Conservation (phyloP, 345 rosid species). For the Pugionium dolabratum region DNA sequence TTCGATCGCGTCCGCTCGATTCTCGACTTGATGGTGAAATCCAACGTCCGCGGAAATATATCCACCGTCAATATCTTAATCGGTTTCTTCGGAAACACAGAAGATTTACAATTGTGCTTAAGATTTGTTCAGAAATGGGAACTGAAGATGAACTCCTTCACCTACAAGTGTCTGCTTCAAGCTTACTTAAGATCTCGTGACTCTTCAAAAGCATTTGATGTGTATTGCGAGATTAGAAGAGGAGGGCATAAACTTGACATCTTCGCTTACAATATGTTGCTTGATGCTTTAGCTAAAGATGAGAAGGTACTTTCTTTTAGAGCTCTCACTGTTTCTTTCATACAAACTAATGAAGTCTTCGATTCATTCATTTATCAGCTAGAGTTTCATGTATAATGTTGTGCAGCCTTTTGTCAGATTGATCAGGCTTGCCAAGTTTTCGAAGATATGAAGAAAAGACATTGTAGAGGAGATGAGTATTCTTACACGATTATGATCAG, state of each 20-base stretch:
- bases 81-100: constrained; percentile 57
- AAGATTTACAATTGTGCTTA: constrained; percentile 60
- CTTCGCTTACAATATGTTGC: constrained; percentile 82
- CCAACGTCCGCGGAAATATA: constrained; percentile 56
- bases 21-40: constrained; percentile 61
- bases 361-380: background rate
- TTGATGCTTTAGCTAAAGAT: constrained; percentile 85
- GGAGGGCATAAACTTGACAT: constrained; percentile 70
- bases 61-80: constrained; percentile 78
- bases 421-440: constrained; percentile 69
- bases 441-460: constrained; percentile 71
- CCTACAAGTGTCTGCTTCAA: constrained; percentile 80
- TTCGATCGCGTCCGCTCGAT: constrained; percentile 52
- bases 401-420: constrained; percentile 70
- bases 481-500: constrained; percentile 85
- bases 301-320: constrained; percentile 52
- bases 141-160: constrained; percentile 71
- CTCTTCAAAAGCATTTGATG: constrained; percentile 51
- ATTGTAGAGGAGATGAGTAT: constrained; percentile 75
- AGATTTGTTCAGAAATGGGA: constrained; percentile 70
- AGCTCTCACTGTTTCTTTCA: background rate
- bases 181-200: constrained; percentile 74
- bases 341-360: background rate
- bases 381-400: constrained; percentile 57
- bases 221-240: constrained; percentile 68